Evolutionary conservation across 768 basidiomycete species (phyloP).

Genomic region (Cubamyces sp.): DNA sequence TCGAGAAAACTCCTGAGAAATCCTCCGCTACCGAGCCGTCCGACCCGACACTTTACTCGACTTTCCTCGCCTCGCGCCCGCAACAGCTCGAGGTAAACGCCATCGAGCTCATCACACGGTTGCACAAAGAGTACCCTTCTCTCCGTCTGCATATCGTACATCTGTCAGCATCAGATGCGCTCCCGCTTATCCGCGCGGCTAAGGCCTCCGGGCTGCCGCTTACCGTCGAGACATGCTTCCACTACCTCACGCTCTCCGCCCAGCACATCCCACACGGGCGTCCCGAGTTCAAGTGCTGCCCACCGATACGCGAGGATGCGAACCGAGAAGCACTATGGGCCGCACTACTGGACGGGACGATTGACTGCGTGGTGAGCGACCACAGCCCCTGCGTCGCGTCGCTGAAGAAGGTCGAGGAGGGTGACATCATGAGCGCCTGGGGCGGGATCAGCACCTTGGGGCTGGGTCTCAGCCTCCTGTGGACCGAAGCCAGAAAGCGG

Average conservation of each 20-base stretch:
- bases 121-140: conserved; percentile 63
- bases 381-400: conserved; percentile 89
- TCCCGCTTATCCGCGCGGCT: conserved; percentile 76
- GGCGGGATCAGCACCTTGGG: conserved; percentile 94
- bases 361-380: conserved; percentile 95
- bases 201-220: conserved; percentile 65
- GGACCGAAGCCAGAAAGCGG: conserved; percentile 77
- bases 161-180: conserved; percentile 82
- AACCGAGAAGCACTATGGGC: conserved; percentile 84
- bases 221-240: conserved; percentile 97
- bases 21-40: conserved; percentile 21
- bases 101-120: conserved; percentile 71
- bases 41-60: conserved; percentile 67
- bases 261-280: conserved; percentile 72
- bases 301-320: conserved; percentile 76
- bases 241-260: conserved; percentile 84
- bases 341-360: conserved; percentile 78
- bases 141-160: conserved; percentile 95
- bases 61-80: conserved; percentile 88
- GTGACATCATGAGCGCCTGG: conserved; percentile 90
- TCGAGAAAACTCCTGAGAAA: conserved; percentile 48
- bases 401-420: conserved; percentile 77
- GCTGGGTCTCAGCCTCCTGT: conserved; percentile 84
- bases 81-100: conserved; percentile 79
- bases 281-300: conserved; percentile 96